Conservation (phyloP, 768 basidiomycete species). For the Vararia minispora region DNA sequence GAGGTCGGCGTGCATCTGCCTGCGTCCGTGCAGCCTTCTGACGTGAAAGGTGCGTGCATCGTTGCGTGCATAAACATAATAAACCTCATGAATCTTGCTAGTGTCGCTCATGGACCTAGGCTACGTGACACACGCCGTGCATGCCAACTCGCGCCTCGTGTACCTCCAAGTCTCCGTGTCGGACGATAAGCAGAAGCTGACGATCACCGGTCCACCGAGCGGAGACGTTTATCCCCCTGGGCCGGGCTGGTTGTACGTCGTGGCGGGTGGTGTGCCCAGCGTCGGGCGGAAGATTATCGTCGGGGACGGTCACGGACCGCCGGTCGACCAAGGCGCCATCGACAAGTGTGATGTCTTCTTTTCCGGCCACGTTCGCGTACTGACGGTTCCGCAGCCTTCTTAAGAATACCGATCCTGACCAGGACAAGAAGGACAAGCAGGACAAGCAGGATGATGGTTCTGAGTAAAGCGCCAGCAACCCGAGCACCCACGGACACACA, state of each 20-base stretch:
- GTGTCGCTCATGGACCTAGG: constrained; percentile 75
- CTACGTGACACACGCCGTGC: constrained; percentile 69
- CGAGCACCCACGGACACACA: not conserved
- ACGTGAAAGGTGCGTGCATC: constrained; percentile 38
- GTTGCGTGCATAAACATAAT: not conserved
- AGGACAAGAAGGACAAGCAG: constrained; percentile 32
- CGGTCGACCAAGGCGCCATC: constrained; percentile 42
- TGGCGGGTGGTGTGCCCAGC: constrained; percentile 58
- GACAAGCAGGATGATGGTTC: constrained; percentile 8
- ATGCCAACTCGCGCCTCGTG: constrained; percentile 68
- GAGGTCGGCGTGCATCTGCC: constrained; percentile 33
- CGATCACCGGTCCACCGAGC: constrained; percentile 53
- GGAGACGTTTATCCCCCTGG: constrained; percentile 67
- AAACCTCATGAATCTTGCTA: constrained; percentile 17
- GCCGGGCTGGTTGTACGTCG: constrained; percentile 65
- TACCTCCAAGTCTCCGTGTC: constrained; percentile 40
- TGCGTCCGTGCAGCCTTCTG: constrained; percentile 24
- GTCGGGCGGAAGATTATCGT: constrained; percentile 52
- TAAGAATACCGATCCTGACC: constrained; percentile 34
- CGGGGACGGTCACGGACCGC: constrained; percentile 52
- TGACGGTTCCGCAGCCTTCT: constrained; percentile 30
- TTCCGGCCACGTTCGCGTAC: not conserved
- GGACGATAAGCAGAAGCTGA: constrained; percentile 35
- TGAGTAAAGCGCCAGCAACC: constrained; percentile 6
- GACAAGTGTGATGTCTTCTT: constrained; percentile 36